These are phyloP conservation scores for Groenewaldozyma tartarivorans DNA, from an alignment of 805 yeast genomes.

Conservation along the genomic window DNA sequence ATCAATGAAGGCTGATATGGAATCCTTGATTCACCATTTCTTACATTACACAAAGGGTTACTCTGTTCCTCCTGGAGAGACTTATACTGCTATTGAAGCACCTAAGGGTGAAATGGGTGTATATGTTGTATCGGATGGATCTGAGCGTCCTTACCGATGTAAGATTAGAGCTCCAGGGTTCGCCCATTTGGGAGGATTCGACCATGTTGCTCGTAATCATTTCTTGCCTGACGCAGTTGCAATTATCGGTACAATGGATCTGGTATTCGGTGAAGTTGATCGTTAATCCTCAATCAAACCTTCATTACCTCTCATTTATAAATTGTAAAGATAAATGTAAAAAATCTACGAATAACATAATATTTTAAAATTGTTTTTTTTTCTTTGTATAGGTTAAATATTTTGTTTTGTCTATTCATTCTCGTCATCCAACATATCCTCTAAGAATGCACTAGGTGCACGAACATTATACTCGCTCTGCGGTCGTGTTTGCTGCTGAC, in stretches of 20 bases:
- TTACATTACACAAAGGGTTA: slow-evolving; percentile 80
- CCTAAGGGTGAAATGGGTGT: slow-evolving; percentile 96
- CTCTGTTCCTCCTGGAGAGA: slow-evolving; percentile 83
- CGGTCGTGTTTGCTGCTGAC: not conserved
- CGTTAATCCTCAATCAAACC: slow-evolving; percentile 41
- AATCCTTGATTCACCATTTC: slow-evolving; percentile 83
- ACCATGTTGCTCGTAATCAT: slow-evolving; percentile 77
- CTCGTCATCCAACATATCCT: slow-evolving; percentile 25
- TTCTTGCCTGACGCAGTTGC: slow-evolving; percentile 89
- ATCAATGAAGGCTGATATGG: slow-evolving; percentile 87
- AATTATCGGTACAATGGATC: slow-evolving; percentile 90
- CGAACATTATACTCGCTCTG: slow-evolving; percentile 8
- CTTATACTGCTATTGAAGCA: slow-evolving; percentile 85
- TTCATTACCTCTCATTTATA: not conserved
- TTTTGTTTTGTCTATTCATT: slow-evolving; percentile 1
- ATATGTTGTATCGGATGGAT: slow-evolving; percentile 78
- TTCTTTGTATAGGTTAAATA: not conserved
- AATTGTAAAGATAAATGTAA: not conserved
- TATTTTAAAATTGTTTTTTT: not conserved
- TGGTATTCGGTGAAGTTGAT: slow-evolving; percentile 91
- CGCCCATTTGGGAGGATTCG: slow-evolving; percentile 83
- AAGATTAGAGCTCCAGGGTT: slow-evolving; percentile 93
- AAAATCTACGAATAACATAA: not conserved
- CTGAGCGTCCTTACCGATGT: slow-evolving; percentile 86
- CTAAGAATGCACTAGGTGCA: slow-evolving; percentile 30